phyloP scores from a whole-genome alignment of 768 basidiomycete species.

The Cystoderma amianthinum region DNA sequence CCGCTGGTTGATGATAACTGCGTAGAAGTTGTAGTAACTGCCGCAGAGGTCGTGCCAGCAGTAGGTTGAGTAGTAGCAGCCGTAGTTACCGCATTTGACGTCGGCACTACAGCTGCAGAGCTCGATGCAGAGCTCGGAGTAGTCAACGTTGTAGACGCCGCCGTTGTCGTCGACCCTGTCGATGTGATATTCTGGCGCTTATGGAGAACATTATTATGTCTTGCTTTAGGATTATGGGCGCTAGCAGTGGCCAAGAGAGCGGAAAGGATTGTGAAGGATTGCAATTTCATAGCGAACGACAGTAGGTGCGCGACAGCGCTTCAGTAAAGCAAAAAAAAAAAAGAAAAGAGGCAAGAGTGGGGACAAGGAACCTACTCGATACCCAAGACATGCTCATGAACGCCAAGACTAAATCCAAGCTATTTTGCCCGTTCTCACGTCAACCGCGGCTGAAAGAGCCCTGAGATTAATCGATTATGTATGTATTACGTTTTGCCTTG shows the following conservation, averaged over 20 bases:
- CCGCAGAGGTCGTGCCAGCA: slow-evolving; percentile 6
- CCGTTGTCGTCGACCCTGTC: background rate
- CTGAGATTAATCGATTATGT: no score
- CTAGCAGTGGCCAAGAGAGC: background rate
- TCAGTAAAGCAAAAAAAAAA: slow-evolving; percentile 1
- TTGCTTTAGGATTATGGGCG: background rate
- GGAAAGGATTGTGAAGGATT: background rate
- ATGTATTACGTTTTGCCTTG: no score
- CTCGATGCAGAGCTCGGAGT: slow-evolving; percentile 4
- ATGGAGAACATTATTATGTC: background rate
- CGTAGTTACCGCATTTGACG: slow-evolving; percentile 8
- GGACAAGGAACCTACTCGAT: no score
- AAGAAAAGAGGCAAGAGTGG: background rate
- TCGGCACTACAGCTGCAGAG: slow-evolving; percentile 8
- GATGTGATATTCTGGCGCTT: background rate
- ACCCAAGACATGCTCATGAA: background rate
- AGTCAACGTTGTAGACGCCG: background rate
- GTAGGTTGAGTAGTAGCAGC: slow-evolving; percentile 5
- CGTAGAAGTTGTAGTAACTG: background rate
- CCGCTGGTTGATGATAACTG: background rate
- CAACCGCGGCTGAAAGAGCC: background rate
- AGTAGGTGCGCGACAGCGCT: background rate
- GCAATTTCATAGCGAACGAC: background rate
- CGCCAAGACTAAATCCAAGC: no score
- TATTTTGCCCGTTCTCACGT: background rate